Evolutionary conservation across 805 yeast genomes (phyloP).

Genomic region (Phaffomyces thermotolerans): DNA sequence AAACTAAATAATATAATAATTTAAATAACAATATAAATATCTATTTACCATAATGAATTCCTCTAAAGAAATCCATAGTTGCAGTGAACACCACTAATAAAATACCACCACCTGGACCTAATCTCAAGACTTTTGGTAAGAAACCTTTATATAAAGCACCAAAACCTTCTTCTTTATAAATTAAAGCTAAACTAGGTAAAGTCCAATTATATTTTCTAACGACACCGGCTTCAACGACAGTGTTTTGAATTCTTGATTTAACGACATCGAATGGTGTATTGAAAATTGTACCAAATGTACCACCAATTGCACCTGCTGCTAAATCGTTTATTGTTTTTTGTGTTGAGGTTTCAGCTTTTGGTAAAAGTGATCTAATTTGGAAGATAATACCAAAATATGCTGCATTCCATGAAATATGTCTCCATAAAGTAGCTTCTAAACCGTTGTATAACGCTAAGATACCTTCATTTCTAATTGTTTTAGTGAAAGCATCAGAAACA

Average conservation of each 20-base stretch:
- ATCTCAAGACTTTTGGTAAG: constrained; percentile 91
- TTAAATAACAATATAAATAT: neutral
- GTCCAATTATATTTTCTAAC: constrained; percentile 91
- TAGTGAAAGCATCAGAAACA: constrained; percentile 72
- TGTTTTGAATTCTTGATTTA: constrained; percentile 88
- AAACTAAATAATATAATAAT: too few species aligned
- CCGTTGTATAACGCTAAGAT: constrained; percentile 84
- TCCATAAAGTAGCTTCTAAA: constrained; percentile 93
- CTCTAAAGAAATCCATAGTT: constrained; percentile 88
- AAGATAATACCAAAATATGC: constrained; percentile 95
- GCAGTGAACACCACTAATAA: constrained; percentile 93
- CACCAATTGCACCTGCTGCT: constrained; percentile 92
- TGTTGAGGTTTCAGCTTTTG: constrained; percentile 61
- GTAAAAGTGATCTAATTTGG: constrained; percentile 76
- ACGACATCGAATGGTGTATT: constrained; percentile 98
- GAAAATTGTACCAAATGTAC: constrained; percentile 89
- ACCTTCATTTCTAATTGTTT: constrained; percentile 72
- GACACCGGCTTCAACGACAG: constrained; percentile 60
- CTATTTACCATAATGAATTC: constrained; percentile 18
- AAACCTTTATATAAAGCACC: constrained; percentile 91
- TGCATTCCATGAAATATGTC: constrained; percentile 96
- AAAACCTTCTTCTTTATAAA: constrained; percentile 87
- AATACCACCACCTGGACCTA: constrained; percentile 99
- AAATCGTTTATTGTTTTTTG: constrained; percentile 82
- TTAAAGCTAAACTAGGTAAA: constrained; percentile 63